Base-by-base conservation (phyloP, 495 filamentous ascomycete genomes). In the Neurospora hispaniola region DNA sequence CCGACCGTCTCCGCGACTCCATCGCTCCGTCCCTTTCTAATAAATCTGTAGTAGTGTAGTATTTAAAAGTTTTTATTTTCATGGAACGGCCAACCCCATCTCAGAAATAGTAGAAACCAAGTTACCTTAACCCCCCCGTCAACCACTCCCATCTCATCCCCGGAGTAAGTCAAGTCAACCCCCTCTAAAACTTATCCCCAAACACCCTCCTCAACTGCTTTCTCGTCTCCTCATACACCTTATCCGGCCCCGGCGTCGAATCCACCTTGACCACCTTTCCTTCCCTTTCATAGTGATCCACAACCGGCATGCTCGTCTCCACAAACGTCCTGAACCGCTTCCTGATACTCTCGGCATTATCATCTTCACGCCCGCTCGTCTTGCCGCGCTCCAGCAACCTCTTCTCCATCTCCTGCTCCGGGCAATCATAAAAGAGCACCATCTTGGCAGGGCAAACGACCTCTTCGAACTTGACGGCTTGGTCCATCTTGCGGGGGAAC, bases 401-500 rank as follows among this genome's bases (percentile, higher is more conserved):
- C 75, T 85, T 80, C 84, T 94, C 86, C 93, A 99, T 94, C 71
- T 92, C 91, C 71, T 90, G 87, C 84, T 98, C 95, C 3, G 93
- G 90, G 77, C 93, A 96, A 81, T 97, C 92, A 79, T 93, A 91
- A 85, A 98, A 99, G 43, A 99, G 86, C 11, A 94, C 94, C 79
- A 97, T 89, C 76, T 86, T 84, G 5, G 91, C 92, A 5, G 89
- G 90, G 76, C 93, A 94, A 62, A 99, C 96, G 7, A 90, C 88
- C 79, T 91, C 86, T 85, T 99, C 96, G 77, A 99, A 99, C 82
- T 92, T 92, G 69, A 92, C 78, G 6, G 96, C 96, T 87, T 99
- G 96, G 86, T 98, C 95, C 82, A 98, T 92, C 83, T 99, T 94
- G 69, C 96, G 89, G 31, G 96, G 96, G 86, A 99, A 99, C 2